A percentile compares a stretch with the other conserved stretches of the same genome.
Evolutionary conservation across 1,139 yeast genomes (phyloP).

Genomic region (Kodamaea anthophila): DNA sequence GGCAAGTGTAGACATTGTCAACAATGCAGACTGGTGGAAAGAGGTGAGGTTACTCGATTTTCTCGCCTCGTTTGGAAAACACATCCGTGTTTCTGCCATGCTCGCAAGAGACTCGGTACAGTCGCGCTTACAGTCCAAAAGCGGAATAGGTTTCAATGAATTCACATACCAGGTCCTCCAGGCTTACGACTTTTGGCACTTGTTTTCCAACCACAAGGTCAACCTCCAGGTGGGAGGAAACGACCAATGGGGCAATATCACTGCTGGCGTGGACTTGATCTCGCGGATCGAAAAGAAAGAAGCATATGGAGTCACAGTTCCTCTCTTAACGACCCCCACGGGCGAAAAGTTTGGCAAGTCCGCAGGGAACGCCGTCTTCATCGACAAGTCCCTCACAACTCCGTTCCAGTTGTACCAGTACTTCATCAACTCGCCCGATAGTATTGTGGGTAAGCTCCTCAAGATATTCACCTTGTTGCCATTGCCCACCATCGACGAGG

Average conservation of each 20-base stretch:
- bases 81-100: conserved; percentile 82
- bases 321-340: conserved; percentile 76
- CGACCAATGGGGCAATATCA: conserved; percentile 98
- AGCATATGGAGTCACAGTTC: conserved; percentile 81
- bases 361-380: conserved; percentile 94
- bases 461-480: conserved; percentile 80
- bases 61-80: conserved; percentile 68
- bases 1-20: conserved; percentile 43
- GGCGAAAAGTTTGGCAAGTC: conserved; percentile 97
- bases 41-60: conserved; percentile 70
- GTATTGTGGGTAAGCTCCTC: conserved; percentile 61
- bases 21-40: conserved; percentile 86
- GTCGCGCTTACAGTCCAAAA: conserved; percentile 58
- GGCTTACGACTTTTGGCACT: conserved; percentile 89
- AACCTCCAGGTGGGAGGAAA: conserved; percentile 89
- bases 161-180: conserved; percentile 89
- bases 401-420: conserved; percentile 84
- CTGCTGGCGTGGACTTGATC: conserved; percentile 90
- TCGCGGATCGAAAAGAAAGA: conserved; percentile 38
- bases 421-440: conserved; percentile 76
- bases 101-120: conserved; percentile 83
- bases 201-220: conserved; percentile 56
- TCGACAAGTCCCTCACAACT: conserved; percentile 64
- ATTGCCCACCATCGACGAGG: conserved; percentile 43
- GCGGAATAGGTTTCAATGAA: conserved; percentile 88